Percentiles rank a stretch among this genome's conserved stretches.
phyloP scores from a whole-genome alignment of 495 filamentous ascomycete genomes.

The Glonium stellatum region DNA sequence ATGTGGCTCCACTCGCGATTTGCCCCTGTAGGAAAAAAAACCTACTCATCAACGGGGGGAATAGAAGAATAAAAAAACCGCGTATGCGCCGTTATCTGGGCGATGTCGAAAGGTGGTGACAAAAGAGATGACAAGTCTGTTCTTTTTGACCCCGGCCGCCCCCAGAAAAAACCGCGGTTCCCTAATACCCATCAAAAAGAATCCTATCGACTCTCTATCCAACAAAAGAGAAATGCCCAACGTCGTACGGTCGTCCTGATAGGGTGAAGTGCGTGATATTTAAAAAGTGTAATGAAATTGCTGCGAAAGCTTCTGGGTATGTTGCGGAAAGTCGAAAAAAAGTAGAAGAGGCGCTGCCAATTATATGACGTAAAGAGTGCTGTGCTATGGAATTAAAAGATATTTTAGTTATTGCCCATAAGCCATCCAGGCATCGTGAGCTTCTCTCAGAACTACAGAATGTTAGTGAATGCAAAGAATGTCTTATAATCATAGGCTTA shows the following conservation, averaged over 20 bases:
- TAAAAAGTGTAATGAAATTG: neutral
- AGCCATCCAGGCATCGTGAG: conserved; percentile 28
- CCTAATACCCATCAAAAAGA: neutral
- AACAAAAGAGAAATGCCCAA: conserved; percentile 7
- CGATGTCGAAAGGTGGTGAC: neutral
- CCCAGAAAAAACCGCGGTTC: neutral
- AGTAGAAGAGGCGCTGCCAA: conserved; percentile 4
- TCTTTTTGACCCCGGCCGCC: neutral
- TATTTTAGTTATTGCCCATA: conserved; percentile 13
- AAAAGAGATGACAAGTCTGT: neutral
- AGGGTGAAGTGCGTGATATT: neutral
- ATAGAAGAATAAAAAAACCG: neutral
- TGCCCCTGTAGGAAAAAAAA: neutral
- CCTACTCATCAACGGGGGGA: neutral
- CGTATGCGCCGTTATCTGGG: neutral
- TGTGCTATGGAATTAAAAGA: neutral
- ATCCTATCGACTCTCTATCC: neutral
- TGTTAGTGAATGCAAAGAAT: conserved; percentile 6
- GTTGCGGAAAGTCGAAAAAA: neutral
- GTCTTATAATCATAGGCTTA: conserved; percentile 10
- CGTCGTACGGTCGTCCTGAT: conserved; percentile 1
- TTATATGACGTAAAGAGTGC: neutral
- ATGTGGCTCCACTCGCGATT: neutral
- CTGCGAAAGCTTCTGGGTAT: neutral
- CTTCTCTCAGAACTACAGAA: conserved; percentile 24